Conservation (phyloP, 768 basidiomycete species). For the Rickenella mellea region DNA sequence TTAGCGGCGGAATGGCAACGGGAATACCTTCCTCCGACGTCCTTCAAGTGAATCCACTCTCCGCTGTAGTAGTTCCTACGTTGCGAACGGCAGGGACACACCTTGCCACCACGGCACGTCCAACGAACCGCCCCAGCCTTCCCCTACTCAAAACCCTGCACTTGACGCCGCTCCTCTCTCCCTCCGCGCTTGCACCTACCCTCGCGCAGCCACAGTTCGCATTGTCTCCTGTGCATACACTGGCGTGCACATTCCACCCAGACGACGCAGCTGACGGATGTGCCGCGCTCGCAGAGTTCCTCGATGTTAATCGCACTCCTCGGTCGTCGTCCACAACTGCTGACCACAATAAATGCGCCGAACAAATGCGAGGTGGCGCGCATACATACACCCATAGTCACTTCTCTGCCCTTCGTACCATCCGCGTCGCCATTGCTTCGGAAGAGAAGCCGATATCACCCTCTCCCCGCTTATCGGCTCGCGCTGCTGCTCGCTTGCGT, state of each 20-base stretch:
- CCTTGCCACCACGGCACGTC: not conserved
- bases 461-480: too few relatives aligned
- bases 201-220: conserved; percentile 38
- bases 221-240: conserved; percentile 47
- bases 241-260: conserved; percentile 50
- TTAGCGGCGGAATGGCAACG: conserved; percentile 26
- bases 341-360: too few relatives aligned
- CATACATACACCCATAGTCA: too few relatives aligned
- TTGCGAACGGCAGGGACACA: not conserved
- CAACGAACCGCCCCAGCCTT: not conserved
- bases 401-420: too few relatives aligned
- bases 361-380: too few relatives aligned
- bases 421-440: too few relatives aligned
- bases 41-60: conserved; percentile 31
- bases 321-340: too few relatives aligned
- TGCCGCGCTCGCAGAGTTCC: conserved; percentile 44
- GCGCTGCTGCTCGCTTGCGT: too few relatives aligned
- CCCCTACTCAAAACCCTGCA: conserved; percentile 41
- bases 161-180: conserved; percentile 53
- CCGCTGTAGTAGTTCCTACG: conserved; percentile 30
- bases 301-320: too few relatives aligned
- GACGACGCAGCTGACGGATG: conserved; percentile 59
- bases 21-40: conserved; percentile 25
- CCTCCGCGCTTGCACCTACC: conserved; percentile 50
- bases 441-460: too few relatives aligned